Conservation (phyloP, 140 eudicot species). For the Oenanthe javanica region DNA sequence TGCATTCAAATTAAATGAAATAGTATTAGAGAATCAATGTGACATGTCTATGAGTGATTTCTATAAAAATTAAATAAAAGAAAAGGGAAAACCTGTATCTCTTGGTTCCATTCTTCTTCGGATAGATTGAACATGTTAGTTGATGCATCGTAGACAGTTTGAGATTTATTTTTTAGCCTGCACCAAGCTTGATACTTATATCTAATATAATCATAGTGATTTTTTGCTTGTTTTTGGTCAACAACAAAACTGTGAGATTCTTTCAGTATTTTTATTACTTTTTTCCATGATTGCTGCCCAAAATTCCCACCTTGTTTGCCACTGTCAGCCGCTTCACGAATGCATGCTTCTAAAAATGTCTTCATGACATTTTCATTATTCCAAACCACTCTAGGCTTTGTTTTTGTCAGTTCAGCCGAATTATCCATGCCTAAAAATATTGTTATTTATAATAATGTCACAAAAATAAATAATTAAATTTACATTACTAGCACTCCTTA, state of each 20-base stretch:
- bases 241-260: constrained; percentile 3
- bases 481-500: background rate
- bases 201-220: background rate
- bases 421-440: background rate
- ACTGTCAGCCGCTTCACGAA: background rate
- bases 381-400: constrained; percentile 4
- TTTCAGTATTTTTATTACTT: background rate
- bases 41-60: background rate
- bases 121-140: background rate
- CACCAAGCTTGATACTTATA: constrained; percentile 3
- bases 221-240: background rate
- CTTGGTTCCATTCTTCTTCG: background rate
- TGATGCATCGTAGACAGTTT: background rate
- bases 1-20: background rate
- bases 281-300: background rate
- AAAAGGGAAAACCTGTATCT: background rate
- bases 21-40: background rate
- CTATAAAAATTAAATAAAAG: background rate
- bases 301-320: background rate
- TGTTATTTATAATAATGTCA: background rate
- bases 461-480: background rate
- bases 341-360: constrained; percentile 1
- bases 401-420: background rate
- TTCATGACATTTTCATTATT: constrained; percentile 1
- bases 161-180: background rate